These are phyloP conservation scores for Trichoderma parareesei DNA, from an alignment of 495 filamentous ascomycete species.

Conservation along the genomic window DNA sequence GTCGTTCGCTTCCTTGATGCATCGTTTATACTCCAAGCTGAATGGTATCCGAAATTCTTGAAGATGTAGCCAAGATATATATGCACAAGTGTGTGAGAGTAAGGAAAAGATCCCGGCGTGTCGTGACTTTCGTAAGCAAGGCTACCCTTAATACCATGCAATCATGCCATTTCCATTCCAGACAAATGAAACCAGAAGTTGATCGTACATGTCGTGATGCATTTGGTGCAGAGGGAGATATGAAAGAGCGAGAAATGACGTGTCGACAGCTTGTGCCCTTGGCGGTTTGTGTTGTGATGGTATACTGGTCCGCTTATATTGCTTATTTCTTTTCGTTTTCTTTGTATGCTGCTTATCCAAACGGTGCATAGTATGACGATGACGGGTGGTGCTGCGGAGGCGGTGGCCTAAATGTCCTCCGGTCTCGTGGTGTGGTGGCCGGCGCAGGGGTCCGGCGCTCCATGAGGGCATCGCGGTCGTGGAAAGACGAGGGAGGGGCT, in stretches of 20 bases:
- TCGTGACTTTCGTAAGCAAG: background rate
- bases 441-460: slow-evolving; percentile 9
- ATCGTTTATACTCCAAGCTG: background rate
- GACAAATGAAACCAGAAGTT: slow-evolving; percentile 5
- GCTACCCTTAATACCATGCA: slow-evolving; percentile 5
- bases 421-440: background rate
- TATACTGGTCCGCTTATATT: background rate
- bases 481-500: background rate
- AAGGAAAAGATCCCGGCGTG: background rate
- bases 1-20: too few species aligned
- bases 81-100: background rate
- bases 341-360: background rate
- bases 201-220: slow-evolving; percentile 8
- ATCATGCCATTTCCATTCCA: background rate
- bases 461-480: slow-evolving; percentile 1
- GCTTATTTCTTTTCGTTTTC: background rate
- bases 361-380: background rate
- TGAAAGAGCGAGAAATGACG: background rate
- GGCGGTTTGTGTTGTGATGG: background rate
- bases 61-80: background rate
- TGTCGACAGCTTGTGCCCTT: background rate
- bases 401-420: slow-evolving; percentile 4
- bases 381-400: slow-evolving; percentile 6
- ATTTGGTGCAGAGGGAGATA: background rate
- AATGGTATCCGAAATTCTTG: background rate